Base-by-base conservation (phyloP, 345 rosid genomes). In the Pelargonium nanum region DNA sequence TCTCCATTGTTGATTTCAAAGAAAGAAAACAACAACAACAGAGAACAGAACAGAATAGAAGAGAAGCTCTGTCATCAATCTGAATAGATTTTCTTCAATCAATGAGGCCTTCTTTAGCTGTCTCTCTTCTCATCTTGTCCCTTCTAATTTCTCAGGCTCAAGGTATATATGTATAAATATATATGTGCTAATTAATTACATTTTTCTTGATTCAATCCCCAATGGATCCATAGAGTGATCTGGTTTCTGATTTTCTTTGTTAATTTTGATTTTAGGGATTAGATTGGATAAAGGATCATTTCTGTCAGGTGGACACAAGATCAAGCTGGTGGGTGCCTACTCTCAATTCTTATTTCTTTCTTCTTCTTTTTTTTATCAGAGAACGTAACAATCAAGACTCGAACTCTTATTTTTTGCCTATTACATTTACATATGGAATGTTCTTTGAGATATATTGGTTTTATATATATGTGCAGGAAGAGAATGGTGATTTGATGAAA, bases 41-140 rank as follows among this genome's bases (percentile, higher is more conserved):
- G 34, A 4, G 5, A 28, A 28, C 4, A 28, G 34, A 8, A 28
- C 8, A 28, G 34, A 28, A 3, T 8, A 28, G 34, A 28, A 3
- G 5, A 28, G 34, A 28, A 28, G 34, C 34, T 28, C 4, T 28
- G 10, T 48, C 6, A n/a, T n/a, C 19, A 9, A 5, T 9, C n/a
- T 2, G 20, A 1, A 4, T 48, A 2, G 0, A 32, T 2, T 6
- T 56, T 26, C 15, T 21, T 50, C 55, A 52, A 21, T 40, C 52
- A 24, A 71, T 61, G 74, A 61, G 25, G 60, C 22, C 59, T 45
- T 56, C 57, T 70, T 24, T 51, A 19, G 48, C 24, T 24, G 55
- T 62, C 55, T 62, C 54, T 61, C 66, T 71, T 61, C 74, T 71
- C 58, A 51, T 62, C 61, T 20, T 61, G 25, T 61, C 63, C 19